A percentile compares a stretch with the other conserved stretches of the same genome.
Evolutionary conservation across 306 rosid genomes (phyloP).

Genomic region (Glycine tomentella): DNA sequence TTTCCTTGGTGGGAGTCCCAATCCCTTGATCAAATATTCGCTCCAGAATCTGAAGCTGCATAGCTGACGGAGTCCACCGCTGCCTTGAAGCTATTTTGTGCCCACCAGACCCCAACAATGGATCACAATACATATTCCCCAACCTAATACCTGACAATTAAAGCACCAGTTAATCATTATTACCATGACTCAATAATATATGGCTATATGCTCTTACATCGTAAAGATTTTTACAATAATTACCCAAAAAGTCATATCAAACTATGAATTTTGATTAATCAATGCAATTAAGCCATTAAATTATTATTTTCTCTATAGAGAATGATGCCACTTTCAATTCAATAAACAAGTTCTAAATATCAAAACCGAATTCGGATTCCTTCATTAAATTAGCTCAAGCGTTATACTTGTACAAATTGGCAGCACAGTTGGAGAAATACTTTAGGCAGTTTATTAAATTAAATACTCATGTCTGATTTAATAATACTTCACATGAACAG

Average conservation of each 20-base stretch:
- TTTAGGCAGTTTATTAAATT: too few species aligned
- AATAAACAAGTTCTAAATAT: too few species aligned
- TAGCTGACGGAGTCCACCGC: slow-evolving; percentile 85
- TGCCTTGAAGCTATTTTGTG: slow-evolving; percentile 87
- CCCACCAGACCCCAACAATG: slow-evolving; percentile 70
- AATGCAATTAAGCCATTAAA: too few species aligned
- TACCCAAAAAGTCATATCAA: too few species aligned
- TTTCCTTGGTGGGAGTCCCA: slow-evolving; percentile 93
- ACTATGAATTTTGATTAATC: too few species aligned
- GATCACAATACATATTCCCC: slow-evolving; percentile 77
- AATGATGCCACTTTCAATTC: too few species aligned
- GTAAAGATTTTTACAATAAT: neutral
- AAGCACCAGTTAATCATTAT: neutral
- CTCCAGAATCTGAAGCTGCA: slow-evolving; percentile 90
- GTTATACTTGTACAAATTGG: neutral
- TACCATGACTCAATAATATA: neutral
- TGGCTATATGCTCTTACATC: too few species aligned
- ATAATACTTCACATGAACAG: too few species aligned
- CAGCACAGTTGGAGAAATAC: too few species aligned
- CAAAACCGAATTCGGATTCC: neutral
- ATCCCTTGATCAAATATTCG: slow-evolving; percentile 78
- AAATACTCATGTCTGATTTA: too few species aligned
- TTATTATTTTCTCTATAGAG: too few species aligned
- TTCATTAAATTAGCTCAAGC: neutral
- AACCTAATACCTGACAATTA: slow-evolving; percentile 71